phyloP scores from a whole-genome alignment of 2,329 filamentous ascomycete species.

The Nemania diffusa region DNA sequence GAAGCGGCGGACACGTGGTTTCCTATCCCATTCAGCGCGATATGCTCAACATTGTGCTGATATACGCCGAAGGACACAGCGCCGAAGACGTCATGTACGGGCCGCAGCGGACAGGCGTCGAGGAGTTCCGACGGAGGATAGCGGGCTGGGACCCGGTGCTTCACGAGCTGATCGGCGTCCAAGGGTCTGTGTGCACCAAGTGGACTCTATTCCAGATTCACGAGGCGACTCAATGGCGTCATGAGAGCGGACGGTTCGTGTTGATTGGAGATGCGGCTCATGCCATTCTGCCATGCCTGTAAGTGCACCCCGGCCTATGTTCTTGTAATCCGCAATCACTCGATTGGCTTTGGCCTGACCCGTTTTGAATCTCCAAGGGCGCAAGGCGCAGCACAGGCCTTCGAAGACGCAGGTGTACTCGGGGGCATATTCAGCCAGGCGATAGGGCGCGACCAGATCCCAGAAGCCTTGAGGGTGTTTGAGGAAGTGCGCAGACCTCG shows the following conservation, averaged over 20 bases:
- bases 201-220: conserved; percentile 26
- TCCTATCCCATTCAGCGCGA: conserved; percentile 19
- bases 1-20: conserved; percentile 18
- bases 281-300: conserved; percentile 25
- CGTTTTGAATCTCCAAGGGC: not conserved
- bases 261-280: conserved; percentile 29
- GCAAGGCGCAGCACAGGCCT: conserved; percentile 29
- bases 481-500: conserved; percentile 21
- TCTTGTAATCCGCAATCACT: too few relatives aligned
- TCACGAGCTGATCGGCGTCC: conserved; percentile 13
- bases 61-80: conserved; percentile 15
- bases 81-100: conserved; percentile 15
- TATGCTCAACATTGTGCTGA: conserved; percentile 24
- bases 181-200: conserved; percentile 11
- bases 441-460: conserved; percentile 2
- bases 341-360: too few relatives aligned
- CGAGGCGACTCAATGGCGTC: conserved; percentile 18
- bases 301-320: not conserved
- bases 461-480: conserved; percentile 19
- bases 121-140: not conserved
- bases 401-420: conserved; percentile 24
- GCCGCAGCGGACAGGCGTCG: conserved; percentile 7
- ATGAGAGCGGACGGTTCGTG: conserved; percentile 19
- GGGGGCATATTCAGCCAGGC: conserved; percentile 17
- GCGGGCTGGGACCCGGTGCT: conserved; percentile 20